phyloP scores from a whole-genome alignment of 768 basidiomycete genomes.

The Termitomyces sp. region DNA sequence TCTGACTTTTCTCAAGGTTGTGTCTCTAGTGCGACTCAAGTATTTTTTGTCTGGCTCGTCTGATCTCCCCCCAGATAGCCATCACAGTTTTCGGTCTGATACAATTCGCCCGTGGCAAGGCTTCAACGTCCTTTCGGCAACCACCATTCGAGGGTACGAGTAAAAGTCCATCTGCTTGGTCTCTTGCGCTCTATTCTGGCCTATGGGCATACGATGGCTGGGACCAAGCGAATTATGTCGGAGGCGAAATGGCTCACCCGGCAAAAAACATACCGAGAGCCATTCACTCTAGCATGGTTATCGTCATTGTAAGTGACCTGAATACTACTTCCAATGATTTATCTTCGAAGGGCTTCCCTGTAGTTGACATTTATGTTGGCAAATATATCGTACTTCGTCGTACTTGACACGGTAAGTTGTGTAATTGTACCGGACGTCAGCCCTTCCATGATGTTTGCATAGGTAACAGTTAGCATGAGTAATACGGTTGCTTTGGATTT shows the following conservation, averaged over 20 bases:
- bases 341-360: neutral
- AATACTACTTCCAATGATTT: neutral
- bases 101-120: conserved; percentile 64
- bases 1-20: conserved; percentile 35
- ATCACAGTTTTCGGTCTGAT: conserved; percentile 78
- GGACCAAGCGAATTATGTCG: conserved; percentile 91
- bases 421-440: neutral
- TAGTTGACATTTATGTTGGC: conserved; percentile 74
- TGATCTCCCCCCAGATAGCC: conserved; percentile 38
- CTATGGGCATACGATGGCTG: conserved; percentile 97
- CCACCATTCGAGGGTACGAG: conserved; percentile 73
- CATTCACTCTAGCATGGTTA: conserved; percentile 85
- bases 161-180: conserved; percentile 76
- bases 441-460: neutral
- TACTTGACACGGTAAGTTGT: conserved; percentile 68
- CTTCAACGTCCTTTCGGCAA: conserved; percentile 59
- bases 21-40: conserved; percentile 49
- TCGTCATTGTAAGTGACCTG: conserved; percentile 56
- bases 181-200: conserved; percentile 92
- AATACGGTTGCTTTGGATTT: conserved; percentile 92
- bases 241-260: conserved; percentile 79
- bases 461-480: conserved; percentile 66
- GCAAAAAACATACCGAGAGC: conserved; percentile 83
- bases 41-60: neutral
- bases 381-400: conserved; percentile 89